A percentile compares a stretch with the other conserved stretches of the same genome.
Conservation (phyloP, 305 asterid genomes). For the Ilex paraguariensis region DNA sequence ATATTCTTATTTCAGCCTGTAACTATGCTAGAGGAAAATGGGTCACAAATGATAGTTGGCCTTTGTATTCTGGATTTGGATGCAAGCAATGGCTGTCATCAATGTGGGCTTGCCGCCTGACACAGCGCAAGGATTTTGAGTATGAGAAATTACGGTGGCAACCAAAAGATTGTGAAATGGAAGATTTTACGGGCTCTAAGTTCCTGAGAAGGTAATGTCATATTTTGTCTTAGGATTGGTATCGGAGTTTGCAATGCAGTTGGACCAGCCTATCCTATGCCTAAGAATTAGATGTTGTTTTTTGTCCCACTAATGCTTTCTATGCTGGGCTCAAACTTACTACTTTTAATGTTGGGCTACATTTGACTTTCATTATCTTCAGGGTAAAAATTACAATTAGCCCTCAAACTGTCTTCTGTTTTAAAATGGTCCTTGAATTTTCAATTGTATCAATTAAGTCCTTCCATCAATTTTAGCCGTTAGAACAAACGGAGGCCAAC, state of each 20-base stretch:
- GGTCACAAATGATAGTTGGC: constrained; percentile 55
- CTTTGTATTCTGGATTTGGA: constrained; percentile 79
- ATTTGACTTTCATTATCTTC: too few relatives aligned
- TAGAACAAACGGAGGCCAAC: too few relatives aligned
- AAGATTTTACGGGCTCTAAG: constrained; percentile 59
- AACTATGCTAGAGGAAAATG: constrained; percentile 81
- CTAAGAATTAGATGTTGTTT: not conserved
- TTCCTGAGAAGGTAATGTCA: constrained; percentile 57
- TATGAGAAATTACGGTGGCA: constrained; percentile 84
- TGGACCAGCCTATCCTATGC: not conserved
- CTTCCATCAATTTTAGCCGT: too few relatives aligned
- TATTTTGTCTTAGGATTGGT: not conserved
- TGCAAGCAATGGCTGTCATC: constrained; percentile 92
- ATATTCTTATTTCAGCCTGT: constrained; percentile 49
- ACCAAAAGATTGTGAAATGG: constrained; percentile 75
- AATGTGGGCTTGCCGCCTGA: constrained; percentile 98
- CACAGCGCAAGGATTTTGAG: constrained; percentile 88
- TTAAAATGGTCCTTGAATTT: too few relatives aligned
- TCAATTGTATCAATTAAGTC: too few relatives aligned
- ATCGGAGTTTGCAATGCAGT: not conserved
- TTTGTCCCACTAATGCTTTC: too few relatives aligned
- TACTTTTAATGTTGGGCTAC: too few relatives aligned
- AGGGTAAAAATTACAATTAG: too few relatives aligned
- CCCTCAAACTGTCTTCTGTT: too few relatives aligned
- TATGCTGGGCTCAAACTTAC: too few relatives aligned